Evolutionary conservation across 306 rosid species (phyloP).

Genomic region (Benincasa hispida): DNA sequence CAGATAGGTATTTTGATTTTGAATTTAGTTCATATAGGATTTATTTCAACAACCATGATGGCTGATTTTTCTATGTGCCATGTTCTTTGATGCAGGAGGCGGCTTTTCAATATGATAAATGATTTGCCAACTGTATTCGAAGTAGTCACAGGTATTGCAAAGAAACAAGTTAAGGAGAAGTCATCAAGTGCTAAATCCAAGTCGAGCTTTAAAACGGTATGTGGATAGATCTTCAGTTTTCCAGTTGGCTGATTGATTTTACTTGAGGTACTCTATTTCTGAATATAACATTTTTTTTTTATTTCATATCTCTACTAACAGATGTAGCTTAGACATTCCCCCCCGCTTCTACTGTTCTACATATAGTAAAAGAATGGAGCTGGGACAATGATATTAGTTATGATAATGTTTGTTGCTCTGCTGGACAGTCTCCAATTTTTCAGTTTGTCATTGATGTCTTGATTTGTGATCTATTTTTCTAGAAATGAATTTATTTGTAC

Average conservation of each 20-base stretch:
- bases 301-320: background rate
- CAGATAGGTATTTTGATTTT: conserved; percentile 49
- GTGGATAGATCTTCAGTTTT: conserved; percentile 3
- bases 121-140: conserved; percentile 79
- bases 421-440: conserved; percentile 1
- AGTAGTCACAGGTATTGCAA: conserved; percentile 69
- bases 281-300: background rate
- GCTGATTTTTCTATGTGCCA: background rate
- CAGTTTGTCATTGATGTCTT: background rate
- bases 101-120: conserved; percentile 75
- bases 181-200: conserved; percentile 57
- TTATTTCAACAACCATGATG: background rate
- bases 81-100: conserved; percentile 37
- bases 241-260: background rate
- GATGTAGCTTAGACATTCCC: background rate
- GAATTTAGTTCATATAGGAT: background rate
- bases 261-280: background rate
- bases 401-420: background rate
- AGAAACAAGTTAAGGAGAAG: conserved; percentile 77
- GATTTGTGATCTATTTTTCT: background rate
- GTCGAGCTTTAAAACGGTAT: conserved; percentile 57
- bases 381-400: background rate
- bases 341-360: background rate
- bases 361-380: background rate
- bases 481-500: background rate